phyloP scores from a whole-genome alignment of 2,329 filamentous ascomycete genomes.

The Penicillium glabrum region DNA sequence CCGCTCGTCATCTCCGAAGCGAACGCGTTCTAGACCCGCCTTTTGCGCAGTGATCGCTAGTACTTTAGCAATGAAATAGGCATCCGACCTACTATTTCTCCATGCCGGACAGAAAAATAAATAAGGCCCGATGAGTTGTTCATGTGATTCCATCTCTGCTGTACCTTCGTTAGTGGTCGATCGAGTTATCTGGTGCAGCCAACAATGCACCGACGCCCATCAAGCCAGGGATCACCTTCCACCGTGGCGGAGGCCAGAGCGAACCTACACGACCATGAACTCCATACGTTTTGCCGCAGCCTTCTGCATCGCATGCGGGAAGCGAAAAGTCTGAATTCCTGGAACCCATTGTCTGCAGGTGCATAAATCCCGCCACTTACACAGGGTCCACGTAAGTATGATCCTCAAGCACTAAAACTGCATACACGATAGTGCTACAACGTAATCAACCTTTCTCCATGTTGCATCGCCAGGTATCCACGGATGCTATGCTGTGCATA shows the following conservation, averaged over 20 bases:
- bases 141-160: background rate
- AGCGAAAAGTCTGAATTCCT: background rate
- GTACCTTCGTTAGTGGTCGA: constrained; percentile 6
- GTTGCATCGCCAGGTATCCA: constrained; percentile 14
- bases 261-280: background rate
- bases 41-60: background rate
- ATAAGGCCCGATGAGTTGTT: background rate
- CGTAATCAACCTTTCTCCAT: background rate
- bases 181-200: constrained; percentile 3
- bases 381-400: background rate
- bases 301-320: background rate
- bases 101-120: background rate
- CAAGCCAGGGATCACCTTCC: constrained; percentile 3
- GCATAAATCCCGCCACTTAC: background rate
- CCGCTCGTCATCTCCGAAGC: constrained; percentile 1
- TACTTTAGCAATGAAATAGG: background rate
- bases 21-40: constrained; percentile 5
- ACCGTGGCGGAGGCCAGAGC: background rate
- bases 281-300: background rate
- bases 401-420: background rate
- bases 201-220: background rate
- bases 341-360: background rate
- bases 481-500: constrained; percentile 16
- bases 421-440: background rate
- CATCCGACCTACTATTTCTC: background rate